Evolutionary conservation across 164 flowering plant species (phyloP).

Genomic region (Aristolochia contorta): DNA sequence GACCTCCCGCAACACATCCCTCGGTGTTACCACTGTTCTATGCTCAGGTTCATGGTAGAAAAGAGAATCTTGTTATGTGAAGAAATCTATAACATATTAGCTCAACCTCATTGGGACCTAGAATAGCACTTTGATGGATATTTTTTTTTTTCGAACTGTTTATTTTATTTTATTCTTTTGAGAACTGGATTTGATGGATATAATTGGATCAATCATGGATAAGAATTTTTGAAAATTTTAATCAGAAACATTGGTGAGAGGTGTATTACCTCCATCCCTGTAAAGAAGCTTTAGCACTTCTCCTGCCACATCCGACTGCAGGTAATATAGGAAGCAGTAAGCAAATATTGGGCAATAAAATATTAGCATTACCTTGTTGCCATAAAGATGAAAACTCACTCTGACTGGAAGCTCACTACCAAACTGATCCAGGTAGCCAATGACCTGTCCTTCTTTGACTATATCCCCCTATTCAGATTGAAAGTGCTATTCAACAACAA

Average conservation of each 20-base stretch:
- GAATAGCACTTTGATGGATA: too few species aligned
- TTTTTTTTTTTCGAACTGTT: too few species aligned
- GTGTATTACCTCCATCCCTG: conserved; percentile 62
- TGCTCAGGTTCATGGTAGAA: too few species aligned
- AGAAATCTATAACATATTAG: too few species aligned
- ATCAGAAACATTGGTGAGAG: not conserved
- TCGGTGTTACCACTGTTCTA: too few species aligned
- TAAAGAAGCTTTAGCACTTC: conserved; percentile 68
- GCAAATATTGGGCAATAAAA: not conserved
- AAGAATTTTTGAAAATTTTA: not conserved
- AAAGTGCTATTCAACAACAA: not conserved
- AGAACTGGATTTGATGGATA: too few species aligned
- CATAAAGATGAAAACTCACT: conserved; percentile 25
- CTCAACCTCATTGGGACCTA: too few species aligned
- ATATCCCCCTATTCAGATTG: conserved; percentile 56
- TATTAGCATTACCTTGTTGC: not conserved
- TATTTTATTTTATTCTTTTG: too few species aligned
- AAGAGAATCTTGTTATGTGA: too few species aligned
- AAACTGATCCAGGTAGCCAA: conserved; percentile 86
- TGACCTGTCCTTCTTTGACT: conserved; percentile 79
- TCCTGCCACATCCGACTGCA: conserved; percentile 87
- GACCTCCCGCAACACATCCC: too few species aligned
- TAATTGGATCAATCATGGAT: too few species aligned
- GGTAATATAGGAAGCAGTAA: conserved; percentile 4
- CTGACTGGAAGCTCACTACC: conserved; percentile 70